phyloP scores from a whole-genome alignment of 2,329 filamentous ascomycete genomes.

The Tolypocladium pustulatum region DNA sequence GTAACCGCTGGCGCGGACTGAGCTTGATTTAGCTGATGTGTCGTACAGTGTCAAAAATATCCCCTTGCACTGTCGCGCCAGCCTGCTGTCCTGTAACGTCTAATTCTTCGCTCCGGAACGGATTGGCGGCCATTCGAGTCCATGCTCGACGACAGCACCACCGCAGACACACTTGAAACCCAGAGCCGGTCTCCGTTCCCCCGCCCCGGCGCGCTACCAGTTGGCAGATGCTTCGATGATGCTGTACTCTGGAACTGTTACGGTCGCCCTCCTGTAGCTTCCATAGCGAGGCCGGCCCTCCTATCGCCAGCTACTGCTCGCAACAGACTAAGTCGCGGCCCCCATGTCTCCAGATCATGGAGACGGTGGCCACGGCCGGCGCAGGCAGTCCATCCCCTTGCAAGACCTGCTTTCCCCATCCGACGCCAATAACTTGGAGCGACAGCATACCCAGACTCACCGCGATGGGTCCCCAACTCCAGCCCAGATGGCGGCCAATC shows the following conservation, averaged over 20 bases:
- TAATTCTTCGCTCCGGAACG: not conserved
- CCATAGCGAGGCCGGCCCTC: constrained; percentile 3
- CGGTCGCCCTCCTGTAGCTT: not conserved
- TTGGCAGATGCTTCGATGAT: not conserved
- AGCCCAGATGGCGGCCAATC: constrained; percentile 14
- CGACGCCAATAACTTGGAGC: not conserved
- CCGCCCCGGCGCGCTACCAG: not conserved
- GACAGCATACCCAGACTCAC: constrained; percentile 1
- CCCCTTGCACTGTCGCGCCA: not conserved
- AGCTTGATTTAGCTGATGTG: not conserved
- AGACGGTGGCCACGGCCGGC: constrained; percentile 14
- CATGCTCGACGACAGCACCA: not conserved
- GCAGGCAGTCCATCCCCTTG: constrained; percentile 54
- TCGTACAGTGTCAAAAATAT: not conserved
- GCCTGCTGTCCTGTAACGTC: not conserved
- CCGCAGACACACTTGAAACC: constrained; percentile 1
- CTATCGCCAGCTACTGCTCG: not conserved
- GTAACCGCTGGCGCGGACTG: not conserved
- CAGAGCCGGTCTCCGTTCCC: not conserved
- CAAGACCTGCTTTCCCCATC: constrained; percentile 41
- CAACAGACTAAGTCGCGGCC: not conserved
- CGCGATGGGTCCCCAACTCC: constrained; percentile 2
- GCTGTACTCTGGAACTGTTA: not conserved
- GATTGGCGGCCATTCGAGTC: not conserved
- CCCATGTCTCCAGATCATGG: constrained; percentile 20